A percentile compares a stretch with the other conserved stretches of the same genome.
Conservation (phyloP, 1,139 yeast genomes). For the Neolecta irregularis region DNA sequence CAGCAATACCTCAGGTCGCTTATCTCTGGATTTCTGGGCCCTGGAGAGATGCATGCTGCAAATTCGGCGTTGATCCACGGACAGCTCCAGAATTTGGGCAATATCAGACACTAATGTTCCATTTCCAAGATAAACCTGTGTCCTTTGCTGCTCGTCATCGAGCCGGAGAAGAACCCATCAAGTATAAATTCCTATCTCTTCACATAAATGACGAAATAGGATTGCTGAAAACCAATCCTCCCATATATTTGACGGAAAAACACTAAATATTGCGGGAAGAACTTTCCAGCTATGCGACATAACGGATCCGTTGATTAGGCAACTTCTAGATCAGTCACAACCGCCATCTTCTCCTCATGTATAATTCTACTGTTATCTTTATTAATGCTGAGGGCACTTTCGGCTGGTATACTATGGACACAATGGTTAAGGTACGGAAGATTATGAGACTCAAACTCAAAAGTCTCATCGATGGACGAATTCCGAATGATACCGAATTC, state of each 20-base stretch:
- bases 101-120: conserved; percentile 59
- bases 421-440: conserved; percentile 48
- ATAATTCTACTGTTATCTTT: conserved; percentile 2
- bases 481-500: conserved; percentile 1
- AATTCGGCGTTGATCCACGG: conserved; percentile 66
- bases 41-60: conserved; percentile 80
- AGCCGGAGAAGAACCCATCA: conserved; percentile 1
- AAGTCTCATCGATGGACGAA: conserved; percentile 18
- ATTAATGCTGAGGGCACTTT: conserved; percentile 20
- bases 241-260: conserved; percentile 58
- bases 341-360: conserved; percentile 24
- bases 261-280: conserved; percentile 45
- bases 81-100: conserved; percentile 37
- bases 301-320: conserved; percentile 44
- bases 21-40: conserved; percentile 81
- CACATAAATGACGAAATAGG: background rate
- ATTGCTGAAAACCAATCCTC: conserved; percentile 25
- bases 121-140: conserved; percentile 24
- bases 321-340: conserved; percentile 31
- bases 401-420: conserved; percentile 65
- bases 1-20: conserved; percentile 70
- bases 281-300: conserved; percentile 76
- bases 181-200: conserved; percentile 17
- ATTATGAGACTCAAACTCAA: conserved; percentile 59
- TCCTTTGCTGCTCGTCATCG: conserved; percentile 18